Base-by-base conservation (phyloP, 257 asterid species). In the Gynochthodes officinalis region DNA sequence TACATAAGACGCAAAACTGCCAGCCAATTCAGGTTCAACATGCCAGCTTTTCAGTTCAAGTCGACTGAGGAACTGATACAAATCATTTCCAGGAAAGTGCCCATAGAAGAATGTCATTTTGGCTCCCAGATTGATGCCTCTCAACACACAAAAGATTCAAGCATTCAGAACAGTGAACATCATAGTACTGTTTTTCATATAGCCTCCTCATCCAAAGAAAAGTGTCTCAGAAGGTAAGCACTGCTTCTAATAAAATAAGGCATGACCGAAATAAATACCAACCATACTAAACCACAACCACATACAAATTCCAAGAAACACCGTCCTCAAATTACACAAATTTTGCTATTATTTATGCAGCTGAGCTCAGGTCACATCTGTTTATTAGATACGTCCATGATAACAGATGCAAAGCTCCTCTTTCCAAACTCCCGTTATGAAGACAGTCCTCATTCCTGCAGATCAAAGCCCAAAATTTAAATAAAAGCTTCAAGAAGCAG, bases 391-490 rank as follows among this genome's bases (percentile, higher is more conserved):
- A 57, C 58, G 32, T 39, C 43, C 21, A 3, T 28, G n/a, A 27
- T 9, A 52, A 11, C 55, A 43, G 35, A 55, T 30, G n/a, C 30
- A 21, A 25, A 44, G 55, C 21, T 16, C 59, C 42, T 42, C 11
- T 3, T 65, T 58, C 39, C 62, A 44, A 27, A 28, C 14, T 30
- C 33, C 68, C 43, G 14, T 9, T 35, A 28, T 7, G 23, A 27
- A 16, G 21, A 35, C 48, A 30, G 15, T 37, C 70, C 65, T 77
- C 58, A 77, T 2, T 77, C 81, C 81, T 77, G 60, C 68, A 77
- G 23, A 57, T 43, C 13, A 57, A 71, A 42, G 62, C 44, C 7
- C 16, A 28, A 58, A 14, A 53, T 35, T 53, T 69, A 11, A 69
- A 33, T 35, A 8, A 21, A 48, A 46, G 12, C 13, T 58, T 21